A percentile compares a stretch with the other conserved stretches of the same genome.
These are phyloP conservation scores for Macrotyloma uniflorum DNA, from an alignment of 306 rosid genomes.

Conservation along the genomic window DNA sequence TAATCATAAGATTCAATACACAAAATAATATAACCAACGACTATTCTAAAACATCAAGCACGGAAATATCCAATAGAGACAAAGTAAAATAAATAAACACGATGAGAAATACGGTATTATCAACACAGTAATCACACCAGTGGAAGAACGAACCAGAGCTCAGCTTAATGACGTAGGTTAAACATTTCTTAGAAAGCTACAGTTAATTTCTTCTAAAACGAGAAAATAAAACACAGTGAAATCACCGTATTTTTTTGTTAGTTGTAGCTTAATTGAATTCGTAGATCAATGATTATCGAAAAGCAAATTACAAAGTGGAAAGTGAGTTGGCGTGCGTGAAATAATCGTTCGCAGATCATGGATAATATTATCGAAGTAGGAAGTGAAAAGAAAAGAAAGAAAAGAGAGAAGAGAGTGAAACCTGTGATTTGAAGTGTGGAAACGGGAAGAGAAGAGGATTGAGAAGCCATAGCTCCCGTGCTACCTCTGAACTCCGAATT, in stretches of 20 bases:
- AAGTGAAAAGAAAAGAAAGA: background rate
- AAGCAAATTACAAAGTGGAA: background rate
- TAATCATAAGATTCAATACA: background rate
- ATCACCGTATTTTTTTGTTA: background rate
- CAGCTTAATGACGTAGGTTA: background rate
- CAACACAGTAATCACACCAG: background rate
- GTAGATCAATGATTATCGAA: background rate
- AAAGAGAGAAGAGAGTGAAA: background rate
- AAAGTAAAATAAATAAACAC: background rate
- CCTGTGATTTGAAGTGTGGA: conserved; percentile 14
- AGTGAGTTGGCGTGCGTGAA: background rate
- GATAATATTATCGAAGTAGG: background rate
- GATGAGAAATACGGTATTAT: background rate
- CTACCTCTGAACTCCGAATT: background rate
- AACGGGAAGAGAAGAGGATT: background rate
- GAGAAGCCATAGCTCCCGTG: background rate
- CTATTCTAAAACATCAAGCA: background rate
- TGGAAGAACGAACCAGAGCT: background rate
- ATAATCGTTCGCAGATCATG: background rate
- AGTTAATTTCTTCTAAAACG: background rate
- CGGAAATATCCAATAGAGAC: background rate
- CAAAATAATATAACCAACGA: conserved; percentile 1
- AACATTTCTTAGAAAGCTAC: background rate
- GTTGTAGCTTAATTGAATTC: background rate
- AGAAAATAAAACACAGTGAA: background rate